A percentile compares a stretch with the other conserved stretches of the same genome.
Conservation (phyloP, 108 stramenopile genomes). For the Skeletonema marinoi region DNA sequence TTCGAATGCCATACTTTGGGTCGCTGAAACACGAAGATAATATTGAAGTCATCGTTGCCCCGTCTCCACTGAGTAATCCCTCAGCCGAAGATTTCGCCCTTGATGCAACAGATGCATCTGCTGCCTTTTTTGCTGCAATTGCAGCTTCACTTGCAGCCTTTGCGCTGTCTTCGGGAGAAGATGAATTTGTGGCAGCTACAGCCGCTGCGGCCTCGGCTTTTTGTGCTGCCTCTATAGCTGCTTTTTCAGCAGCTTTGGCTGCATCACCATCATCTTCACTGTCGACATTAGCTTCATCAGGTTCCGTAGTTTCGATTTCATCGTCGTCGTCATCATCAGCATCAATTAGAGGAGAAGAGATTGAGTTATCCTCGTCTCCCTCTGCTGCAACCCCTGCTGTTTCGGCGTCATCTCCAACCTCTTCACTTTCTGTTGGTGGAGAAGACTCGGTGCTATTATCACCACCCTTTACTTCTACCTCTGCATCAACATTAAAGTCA, state of each 20-base stretch:
- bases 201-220: constrained; percentile 28
- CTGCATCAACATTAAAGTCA: not conserved
- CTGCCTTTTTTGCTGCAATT: constrained; percentile 74
- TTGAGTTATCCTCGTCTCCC: not conserved
- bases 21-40: constrained; percentile 67
- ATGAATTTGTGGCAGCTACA: constrained; percentile 37
- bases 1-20: constrained; percentile 68
- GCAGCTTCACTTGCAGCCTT: constrained; percentile 52
- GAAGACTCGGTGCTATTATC: not conserved
- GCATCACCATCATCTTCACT: constrained; percentile 28
- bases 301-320: not conserved
- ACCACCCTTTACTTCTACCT: not conserved
- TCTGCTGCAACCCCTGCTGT: not conserved
- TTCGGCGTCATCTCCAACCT: not conserved
- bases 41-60: constrained; percentile 59
- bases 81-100: constrained; percentile 54
- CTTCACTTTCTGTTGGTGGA: not conserved
- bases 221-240: constrained; percentile 25
- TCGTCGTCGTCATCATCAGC: constrained; percentile 3
- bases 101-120: constrained; percentile 62
- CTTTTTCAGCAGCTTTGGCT: constrained; percentile 43
- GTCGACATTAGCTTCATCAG: not conserved
- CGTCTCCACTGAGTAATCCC: constrained; percentile 76
- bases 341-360: no score
- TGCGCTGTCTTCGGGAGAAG: constrained; percentile 40